phyloP scores from a whole-genome alignment of 768 basidiomycete genomes.

The Amyloporia xantha region DNA sequence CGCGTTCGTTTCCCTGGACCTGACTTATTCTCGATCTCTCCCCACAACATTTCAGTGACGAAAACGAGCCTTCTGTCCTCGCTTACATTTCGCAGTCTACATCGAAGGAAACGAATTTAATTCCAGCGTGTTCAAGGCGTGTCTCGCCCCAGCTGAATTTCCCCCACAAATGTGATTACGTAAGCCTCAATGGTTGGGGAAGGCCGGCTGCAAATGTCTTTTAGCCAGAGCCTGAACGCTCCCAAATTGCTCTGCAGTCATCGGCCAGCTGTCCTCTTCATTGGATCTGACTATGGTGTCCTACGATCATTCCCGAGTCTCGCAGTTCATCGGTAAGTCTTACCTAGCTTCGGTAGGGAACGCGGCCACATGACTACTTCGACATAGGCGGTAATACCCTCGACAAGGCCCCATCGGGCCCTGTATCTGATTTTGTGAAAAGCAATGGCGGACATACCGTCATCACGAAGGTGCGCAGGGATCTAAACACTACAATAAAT shows the following conservation, averaged over 20 bases:
- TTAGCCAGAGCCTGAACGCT: neutral
- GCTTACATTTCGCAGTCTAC: too few relatives aligned
- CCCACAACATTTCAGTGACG: too few relatives aligned
- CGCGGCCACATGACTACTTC: constrained; percentile 12
- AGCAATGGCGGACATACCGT: constrained; percentile 93
- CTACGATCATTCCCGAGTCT: constrained; percentile 53
- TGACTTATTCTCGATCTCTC: too few relatives aligned
- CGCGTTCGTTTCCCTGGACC: too few relatives aligned
- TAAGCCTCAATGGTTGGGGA: constrained; percentile 7
- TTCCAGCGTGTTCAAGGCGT: too few relatives aligned
- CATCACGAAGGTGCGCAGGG: constrained; percentile 86
- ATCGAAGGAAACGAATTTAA: too few relatives aligned
- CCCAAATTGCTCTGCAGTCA: neutral
- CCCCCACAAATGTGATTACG: constrained; percentile 23
- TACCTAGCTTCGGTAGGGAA: constrained; percentile 8
- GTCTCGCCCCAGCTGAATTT: neutral
- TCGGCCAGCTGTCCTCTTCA: neutral
- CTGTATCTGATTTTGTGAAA: constrained; percentile 87
- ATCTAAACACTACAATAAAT: neutral
- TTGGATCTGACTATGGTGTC: constrained; percentile 22
- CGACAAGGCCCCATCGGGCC: constrained; percentile 72
- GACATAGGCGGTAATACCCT: constrained; percentile 83
- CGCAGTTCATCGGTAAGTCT: constrained; percentile 55
- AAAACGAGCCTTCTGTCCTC: too few relatives aligned
- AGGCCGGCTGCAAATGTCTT: constrained; percentile 1